These are phyloP conservation scores for Pyropia yezoensis DNA, from an alignment of 23 red algal genomes.

Conservation along the genomic window DNA sequence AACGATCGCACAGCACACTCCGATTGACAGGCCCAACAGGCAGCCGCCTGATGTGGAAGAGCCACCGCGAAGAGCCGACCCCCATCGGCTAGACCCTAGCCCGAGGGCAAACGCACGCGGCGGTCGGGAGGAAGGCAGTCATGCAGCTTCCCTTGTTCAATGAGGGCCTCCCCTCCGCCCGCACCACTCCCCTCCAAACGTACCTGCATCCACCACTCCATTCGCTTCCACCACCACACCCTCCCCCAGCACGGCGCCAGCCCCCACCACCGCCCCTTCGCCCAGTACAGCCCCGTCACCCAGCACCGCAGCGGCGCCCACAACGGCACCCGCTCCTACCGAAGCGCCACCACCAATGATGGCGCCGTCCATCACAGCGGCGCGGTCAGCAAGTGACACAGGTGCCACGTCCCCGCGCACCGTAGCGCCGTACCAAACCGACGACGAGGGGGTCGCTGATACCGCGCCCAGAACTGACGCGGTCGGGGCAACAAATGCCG, in stretches of 20 bases:
- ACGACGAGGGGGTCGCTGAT: constrained; percentile 25
- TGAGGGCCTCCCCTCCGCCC: constrained; percentile 20
- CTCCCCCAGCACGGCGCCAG: constrained; percentile 42
- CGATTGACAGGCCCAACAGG: too few species aligned
- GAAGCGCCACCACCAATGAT: constrained; percentile 31
- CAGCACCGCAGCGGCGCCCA: constrained; percentile 51
- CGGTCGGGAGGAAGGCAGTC: neutral
- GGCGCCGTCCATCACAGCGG: constrained; percentile 72
- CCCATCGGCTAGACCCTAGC: too few species aligned
- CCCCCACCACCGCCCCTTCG: constrained; percentile 57
- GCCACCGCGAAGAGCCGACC: too few species aligned
- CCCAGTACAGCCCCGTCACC: constrained; percentile 48
- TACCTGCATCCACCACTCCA: constrained; percentile 17
- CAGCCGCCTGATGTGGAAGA: too few species aligned
- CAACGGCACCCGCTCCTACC: constrained; percentile 52
- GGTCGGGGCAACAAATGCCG: constrained; percentile 78
- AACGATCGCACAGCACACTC: too few species aligned
- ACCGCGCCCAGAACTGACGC: constrained; percentile 87
- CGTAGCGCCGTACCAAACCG: constrained; percentile 98
- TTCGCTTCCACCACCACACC: constrained; percentile 41
- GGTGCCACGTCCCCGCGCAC: constrained; percentile 80
- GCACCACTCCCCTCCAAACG: constrained; percentile 11
- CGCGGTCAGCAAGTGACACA: constrained; percentile 49
- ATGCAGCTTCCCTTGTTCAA: neutral
- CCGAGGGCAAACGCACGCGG: neutral